Base-by-base conservation (phyloP, 306 rosid species). In the Oxytropis ochrocephala region DNA sequence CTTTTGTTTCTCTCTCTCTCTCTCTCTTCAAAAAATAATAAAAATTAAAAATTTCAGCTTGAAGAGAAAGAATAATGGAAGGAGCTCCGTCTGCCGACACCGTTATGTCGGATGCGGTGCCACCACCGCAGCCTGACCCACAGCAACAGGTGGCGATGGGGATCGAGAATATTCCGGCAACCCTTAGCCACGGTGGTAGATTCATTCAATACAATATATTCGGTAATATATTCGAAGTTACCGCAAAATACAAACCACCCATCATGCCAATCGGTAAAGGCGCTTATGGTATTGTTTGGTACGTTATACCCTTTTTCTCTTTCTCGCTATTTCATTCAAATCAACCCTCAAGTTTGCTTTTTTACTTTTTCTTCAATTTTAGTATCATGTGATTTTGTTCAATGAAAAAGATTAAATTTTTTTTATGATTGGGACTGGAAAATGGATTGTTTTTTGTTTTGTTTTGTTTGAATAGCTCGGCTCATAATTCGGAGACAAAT, bases 251-350 rank as follows among this genome's bases (percentile, higher is more conserved):
- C 91, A 88, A 86, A 77, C 98, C 96, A 14, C 98, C 98, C 33
- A 87, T 92, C 81, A 85, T 92, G 98, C 98, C 98, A 39, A 92
- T 92, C 80, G 98, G 98, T 9, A 92, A 90, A 79, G 98, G 98
- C 73, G 98, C 98, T 13, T 92, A 88, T 70, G 98, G 98, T 72
- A 92, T 92, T 87, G 98, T 92, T 72, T 92, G 98, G 98, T 92
- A 78, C 16, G 58, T 43, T 33, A 10, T 9, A 52, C 57, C 59
- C 73, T 74, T 74, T 42, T 63, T 5, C 8, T 1, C 12, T 32
- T 74, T 64, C 35, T 14, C 4, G 2, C 12, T 74, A 17, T 54
- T 6, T 5, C 0, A 30, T 48, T 60, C 70, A 32, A 65, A 72
- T 78, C 77, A 8, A 27, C 38, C 53, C 24, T 17, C 52, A 72